phyloP scores from a whole-genome alignment of 169 alveolate genomes.

The Plasmodium knowlesi region DNA sequence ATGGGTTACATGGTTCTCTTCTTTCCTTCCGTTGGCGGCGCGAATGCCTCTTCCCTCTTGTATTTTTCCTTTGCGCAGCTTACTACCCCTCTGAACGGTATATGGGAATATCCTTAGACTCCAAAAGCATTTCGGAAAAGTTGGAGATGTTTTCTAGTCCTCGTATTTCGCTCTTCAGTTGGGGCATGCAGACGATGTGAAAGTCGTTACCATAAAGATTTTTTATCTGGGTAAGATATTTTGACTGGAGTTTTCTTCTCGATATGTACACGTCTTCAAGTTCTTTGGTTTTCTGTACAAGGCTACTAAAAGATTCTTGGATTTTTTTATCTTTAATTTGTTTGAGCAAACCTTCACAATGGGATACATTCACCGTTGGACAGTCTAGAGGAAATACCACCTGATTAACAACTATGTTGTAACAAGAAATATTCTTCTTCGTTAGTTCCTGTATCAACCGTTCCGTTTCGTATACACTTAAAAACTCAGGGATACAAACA shows the following conservation, averaged over 20 bases:
- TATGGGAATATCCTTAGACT: slow-evolving; percentile 81
- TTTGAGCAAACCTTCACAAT: slow-evolving; percentile 3
- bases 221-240: slow-evolving; percentile 94
- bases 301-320: neutral
- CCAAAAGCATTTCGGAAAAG: slow-evolving; percentile 79
- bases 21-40: neutral
- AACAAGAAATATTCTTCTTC: slow-evolving; percentile 95
- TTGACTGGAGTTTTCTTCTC: slow-evolving; percentile 93
- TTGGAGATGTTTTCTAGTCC: slow-evolving; percentile 80
- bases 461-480: slow-evolving; percentile 98
- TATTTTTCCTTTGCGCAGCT: neutral
- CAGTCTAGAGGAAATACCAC: slow-evolving; percentile 93
- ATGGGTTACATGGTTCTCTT: neutral
- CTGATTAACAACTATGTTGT: slow-evolving; percentile 97
- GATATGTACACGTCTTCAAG: slow-evolving; percentile 79
- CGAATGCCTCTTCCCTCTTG: neutral
- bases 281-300: slow-evolving; percentile 75
- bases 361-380: slow-evolving; percentile 4
- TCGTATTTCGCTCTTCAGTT: slow-evolving; percentile 93
- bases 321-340: slow-evolving; percentile 24
- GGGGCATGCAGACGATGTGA: slow-evolving; percentile 93
- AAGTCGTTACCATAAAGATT: slow-evolving; percentile 96
- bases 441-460: slow-evolving; percentile 96
- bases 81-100: neutral
- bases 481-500: slow-evolving; percentile 99